These are phyloP conservation scores for Candida alai DNA, from an alignment of 805 yeast genomes.

Conservation along the genomic window DNA sequence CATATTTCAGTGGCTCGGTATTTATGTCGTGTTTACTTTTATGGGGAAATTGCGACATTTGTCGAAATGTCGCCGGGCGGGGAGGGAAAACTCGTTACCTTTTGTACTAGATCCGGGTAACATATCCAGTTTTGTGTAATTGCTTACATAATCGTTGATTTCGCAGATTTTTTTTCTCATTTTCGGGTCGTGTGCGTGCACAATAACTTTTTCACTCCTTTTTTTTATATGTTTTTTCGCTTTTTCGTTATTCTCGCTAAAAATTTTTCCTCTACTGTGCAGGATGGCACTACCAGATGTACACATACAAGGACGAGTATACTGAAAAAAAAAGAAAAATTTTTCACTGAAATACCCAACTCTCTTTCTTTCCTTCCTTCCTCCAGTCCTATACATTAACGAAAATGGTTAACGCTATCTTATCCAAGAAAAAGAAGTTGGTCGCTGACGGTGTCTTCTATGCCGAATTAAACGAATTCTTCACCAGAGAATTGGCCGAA, in stretches of 20 bases:
- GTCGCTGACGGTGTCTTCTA: conserved; percentile 99
- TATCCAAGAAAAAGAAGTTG: conserved; percentile 96
- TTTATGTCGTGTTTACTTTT: too few species aligned
- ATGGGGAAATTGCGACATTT: too few species aligned
- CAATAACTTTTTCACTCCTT: conserved; percentile 1
- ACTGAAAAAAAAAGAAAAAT: too few species aligned
- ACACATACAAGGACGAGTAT: too few species aligned
- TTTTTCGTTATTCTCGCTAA: not conserved
- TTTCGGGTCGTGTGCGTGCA: not conserved
- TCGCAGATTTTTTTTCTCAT: not conserved
- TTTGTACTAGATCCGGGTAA: not conserved
- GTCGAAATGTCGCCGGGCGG: not conserved
- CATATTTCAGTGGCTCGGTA: too few species aligned
- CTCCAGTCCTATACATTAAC: not conserved
- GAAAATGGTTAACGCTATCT: conserved; percentile 44
- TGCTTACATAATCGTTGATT: conserved; percentile 6
- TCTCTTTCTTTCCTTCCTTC: conserved; percentile 1
- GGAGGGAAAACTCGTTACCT: not conserved
- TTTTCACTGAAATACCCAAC: not conserved
- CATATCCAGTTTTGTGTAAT: not conserved
- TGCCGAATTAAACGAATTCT: conserved; percentile 99
- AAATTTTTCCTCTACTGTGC: conserved; percentile 1
- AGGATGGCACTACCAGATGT: too few species aligned
- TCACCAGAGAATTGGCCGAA: conserved; percentile 99
- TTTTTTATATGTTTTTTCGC: not conserved